Conservation (phyloP, 495 filamentous ascomycete species). For the Hyaloscypha variabilis region DNA sequence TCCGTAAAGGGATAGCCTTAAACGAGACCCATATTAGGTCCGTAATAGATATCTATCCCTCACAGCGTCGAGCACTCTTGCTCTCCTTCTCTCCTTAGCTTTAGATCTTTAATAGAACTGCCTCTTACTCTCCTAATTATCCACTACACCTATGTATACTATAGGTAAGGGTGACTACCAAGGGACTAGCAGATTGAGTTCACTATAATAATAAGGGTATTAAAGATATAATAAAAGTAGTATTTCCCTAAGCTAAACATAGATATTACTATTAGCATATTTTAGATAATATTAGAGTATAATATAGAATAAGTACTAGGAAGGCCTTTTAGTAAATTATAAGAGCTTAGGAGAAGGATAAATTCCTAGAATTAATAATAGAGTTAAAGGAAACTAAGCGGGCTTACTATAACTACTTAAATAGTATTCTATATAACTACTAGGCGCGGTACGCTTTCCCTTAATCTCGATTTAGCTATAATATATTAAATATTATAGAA, state of each 20-base stretch:
- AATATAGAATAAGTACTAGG: background rate
- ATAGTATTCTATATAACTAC: background rate
- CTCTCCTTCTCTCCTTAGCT: too few relatives aligned
- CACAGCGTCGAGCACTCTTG: too few relatives aligned
- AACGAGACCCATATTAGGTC: too few relatives aligned
- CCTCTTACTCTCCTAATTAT: too few relatives aligned
- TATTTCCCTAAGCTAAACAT: background rate
- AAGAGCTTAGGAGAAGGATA: background rate
- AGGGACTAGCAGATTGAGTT: too few relatives aligned
- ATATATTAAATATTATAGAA: conserved; percentile 1
- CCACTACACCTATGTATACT: too few relatives aligned
- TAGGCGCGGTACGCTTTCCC: background rate
- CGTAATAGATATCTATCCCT: too few relatives aligned
- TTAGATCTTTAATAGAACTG: too few relatives aligned
- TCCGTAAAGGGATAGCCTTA: too few relatives aligned
- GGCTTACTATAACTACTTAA: background rate
- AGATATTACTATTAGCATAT: background rate
- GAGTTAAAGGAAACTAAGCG: background rate
- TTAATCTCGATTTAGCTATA: background rate
- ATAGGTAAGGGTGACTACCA: too few relatives aligned
- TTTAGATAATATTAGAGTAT: background rate
- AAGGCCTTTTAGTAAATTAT: background rate
- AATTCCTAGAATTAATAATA: too few relatives aligned
- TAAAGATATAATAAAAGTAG: too few relatives aligned
- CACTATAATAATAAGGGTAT: background rate